Evolutionary conservation across 257 asterid genomes (phyloP).

Genomic region (Nicotiana tomentosiformis): DNA sequence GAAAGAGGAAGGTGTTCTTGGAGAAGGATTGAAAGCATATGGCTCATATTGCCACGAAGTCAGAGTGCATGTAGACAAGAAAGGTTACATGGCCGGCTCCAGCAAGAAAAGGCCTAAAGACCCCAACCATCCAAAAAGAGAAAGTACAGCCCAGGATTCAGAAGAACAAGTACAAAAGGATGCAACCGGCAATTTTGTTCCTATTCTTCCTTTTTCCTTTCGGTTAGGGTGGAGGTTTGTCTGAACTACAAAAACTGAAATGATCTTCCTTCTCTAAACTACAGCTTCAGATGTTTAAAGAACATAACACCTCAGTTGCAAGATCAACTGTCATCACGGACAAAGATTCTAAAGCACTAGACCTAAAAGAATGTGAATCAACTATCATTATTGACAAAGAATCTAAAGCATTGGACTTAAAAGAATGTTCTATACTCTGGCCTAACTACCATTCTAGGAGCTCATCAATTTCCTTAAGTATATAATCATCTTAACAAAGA

Average conservation of each 20-base stretch:
- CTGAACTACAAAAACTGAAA: background rate
- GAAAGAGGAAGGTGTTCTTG: background rate
- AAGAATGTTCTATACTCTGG: background rate
- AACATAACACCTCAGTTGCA: background rate
- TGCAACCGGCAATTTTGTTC: background rate
- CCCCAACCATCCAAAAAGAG: background rate
- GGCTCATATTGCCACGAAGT: background rate
- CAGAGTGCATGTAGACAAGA: background rate
- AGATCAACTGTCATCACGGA: background rate
- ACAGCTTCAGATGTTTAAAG: background rate
- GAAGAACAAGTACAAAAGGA: background rate
- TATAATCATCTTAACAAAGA: background rate
- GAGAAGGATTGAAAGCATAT: background rate
- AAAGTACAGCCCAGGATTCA: background rate
- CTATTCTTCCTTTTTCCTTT: background rate
- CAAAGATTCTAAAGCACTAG: background rate
- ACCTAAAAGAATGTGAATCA: background rate
- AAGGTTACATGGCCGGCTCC: background rate
- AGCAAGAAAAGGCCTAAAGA: background rate
- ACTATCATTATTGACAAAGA: background rate
- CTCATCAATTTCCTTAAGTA: background rate
- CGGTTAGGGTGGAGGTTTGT: background rate
- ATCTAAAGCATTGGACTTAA: background rate
- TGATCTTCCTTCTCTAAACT: background rate
- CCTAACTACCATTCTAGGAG: background rate